These are phyloP conservation scores for Camelina neglecta DNA, from an alignment of 345 rosid species.

Conservation along the genomic window DNA sequence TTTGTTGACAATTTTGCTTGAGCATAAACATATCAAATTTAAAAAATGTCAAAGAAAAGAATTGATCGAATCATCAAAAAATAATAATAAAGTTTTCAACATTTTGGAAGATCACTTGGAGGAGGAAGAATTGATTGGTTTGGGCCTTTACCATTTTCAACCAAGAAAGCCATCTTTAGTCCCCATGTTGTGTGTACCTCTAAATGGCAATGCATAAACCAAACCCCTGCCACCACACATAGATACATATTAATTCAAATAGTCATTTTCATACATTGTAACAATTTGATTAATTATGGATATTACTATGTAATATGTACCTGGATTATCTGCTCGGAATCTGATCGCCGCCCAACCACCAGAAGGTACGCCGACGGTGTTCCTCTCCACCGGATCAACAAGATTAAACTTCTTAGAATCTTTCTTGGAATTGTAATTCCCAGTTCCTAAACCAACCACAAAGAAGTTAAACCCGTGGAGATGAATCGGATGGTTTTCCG, in stretches of 20 bases:
- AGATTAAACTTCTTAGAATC: slow-evolving; percentile 78
- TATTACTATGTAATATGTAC: slow-evolving; percentile 34
- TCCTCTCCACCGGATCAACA: slow-evolving; percentile 92
- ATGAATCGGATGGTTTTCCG: slow-evolving; percentile 88
- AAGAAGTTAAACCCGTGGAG: slow-evolving; percentile 93
- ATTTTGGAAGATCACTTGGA: slow-evolving; percentile 88
- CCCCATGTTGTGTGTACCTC: slow-evolving; percentile 95
- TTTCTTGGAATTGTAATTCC: slow-evolving; percentile 60
- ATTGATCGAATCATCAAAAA: slow-evolving; percentile 17
- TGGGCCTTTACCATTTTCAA: slow-evolving; percentile 87
- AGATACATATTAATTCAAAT: neutral
- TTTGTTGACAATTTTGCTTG: slow-evolving; percentile 28
- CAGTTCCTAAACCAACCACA: slow-evolving; percentile 75
- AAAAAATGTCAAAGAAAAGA: slow-evolving; percentile 25
- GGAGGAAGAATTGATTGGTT: slow-evolving; percentile 84
- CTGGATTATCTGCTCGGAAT: slow-evolving; percentile 93
- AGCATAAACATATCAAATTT: slow-evolving; percentile 12
- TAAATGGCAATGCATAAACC: slow-evolving; percentile 49
- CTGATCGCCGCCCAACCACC: slow-evolving; percentile 94
- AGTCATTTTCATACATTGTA: neutral
- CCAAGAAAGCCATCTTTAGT: slow-evolving; percentile 94
- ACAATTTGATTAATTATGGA: neutral
- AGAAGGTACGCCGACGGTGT: slow-evolving; percentile 81
- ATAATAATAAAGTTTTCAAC: slow-evolving; percentile 42
- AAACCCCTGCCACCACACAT: slow-evolving; percentile 48